Conservation (phyloP, 352 stramenopile species). For the Blastocystis sp. region DNA sequence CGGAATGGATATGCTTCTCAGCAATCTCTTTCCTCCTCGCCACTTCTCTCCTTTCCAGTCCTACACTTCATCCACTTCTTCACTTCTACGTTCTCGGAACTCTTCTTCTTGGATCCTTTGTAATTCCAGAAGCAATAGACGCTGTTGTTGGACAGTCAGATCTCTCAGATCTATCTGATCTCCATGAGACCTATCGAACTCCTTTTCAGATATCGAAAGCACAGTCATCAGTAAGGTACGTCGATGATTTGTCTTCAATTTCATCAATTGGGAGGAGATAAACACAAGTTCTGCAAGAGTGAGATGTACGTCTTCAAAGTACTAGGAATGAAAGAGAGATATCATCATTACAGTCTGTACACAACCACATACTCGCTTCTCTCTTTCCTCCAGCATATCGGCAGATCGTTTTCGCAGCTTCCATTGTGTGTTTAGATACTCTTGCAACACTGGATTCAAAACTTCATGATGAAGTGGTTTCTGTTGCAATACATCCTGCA, state of each 20-base stretch:
- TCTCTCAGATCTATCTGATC: background rate
- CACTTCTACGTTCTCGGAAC: background rate
- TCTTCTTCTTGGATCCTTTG: conserved; percentile 7
- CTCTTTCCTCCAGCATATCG: too few relatives aligned
- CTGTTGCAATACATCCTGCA: background rate
- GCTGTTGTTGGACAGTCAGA: background rate
- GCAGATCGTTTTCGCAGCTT: too few relatives aligned
- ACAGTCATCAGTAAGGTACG: background rate
- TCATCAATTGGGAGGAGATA: background rate
- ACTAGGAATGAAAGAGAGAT: background rate
- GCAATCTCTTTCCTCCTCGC: conserved; percentile 61
- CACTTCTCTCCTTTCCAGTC: background rate
- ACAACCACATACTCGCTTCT: too few relatives aligned
- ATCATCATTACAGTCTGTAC: background rate
- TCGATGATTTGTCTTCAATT: background rate
- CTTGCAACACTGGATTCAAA: background rate
- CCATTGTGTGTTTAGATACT: too few relatives aligned
- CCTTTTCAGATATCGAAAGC: background rate
- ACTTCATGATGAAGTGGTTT: background rate
- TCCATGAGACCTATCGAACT: background rate
- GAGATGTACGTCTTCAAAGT: background rate
- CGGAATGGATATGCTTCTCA: conserved; percentile 77
- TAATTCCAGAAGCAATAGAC: background rate
- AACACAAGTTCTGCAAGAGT: background rate
- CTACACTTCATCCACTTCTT: background rate